Evolutionary conservation across 805 yeast species (phyloP), one percentile per base, ranked within the genome.

Genomic region (Huiozyma naganishii): DNA sequence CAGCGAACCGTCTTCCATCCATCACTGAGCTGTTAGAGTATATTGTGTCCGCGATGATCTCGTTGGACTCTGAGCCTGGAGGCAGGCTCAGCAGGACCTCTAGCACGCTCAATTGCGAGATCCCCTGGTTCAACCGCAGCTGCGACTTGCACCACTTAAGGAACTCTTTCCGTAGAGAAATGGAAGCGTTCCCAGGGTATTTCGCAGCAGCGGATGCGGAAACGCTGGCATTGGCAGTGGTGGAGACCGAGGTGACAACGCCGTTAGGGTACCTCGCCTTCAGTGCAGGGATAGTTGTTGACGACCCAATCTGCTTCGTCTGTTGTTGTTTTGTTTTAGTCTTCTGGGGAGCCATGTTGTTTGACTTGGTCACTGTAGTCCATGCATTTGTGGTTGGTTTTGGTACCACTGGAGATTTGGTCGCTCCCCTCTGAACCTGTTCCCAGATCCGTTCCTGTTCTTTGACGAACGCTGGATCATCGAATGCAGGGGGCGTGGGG

Each of bases 1-100:
- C 76, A 0, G 98, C 95, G 69, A 89, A 90, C 51, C 95, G 73
- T 59, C 95, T 79, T 27, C 97, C 97, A 61, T 92, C 96, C 83
- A 90, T 80, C 1, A 89, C 82, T 3, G 89, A 75, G 36, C 95
- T 83, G 47, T 87, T 83, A 27, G 92, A 79, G 66, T 87, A 88
- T 46, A 90, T 79, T 9, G 96, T 86, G 57, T 90, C 98, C 1
- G 95, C 82, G 58, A 90, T 88, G 59, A 90, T 84, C 60, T 81
- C 95, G 40, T 73, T 70, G 0, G 95, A 77, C 52, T 87, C 95
- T 6, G 71, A 53, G 35, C 79, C 76, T n/a, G 74, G 65, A 32
- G 97, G 96, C 48, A 90, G 73, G 48, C 87, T 80, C 48, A 89
- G 68, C 54, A 92, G 73, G 58, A 92, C 80, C 44, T 83, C 80